phyloP scores from a whole-genome alignment of 345 rosid species.

The sweet orange (Citrus sinensis) region DVS_A1.0 CM039163.1:43897501-43898000 shows the following conservation, averaged over 20 bases:
- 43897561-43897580: slow-evolving; percentile 2
- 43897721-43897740: slow-evolving; percentile 53
- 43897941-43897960: background rate
- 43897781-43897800: slow-evolving; percentile 20
- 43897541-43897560: slow-evolving; percentile 27
- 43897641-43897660: slow-evolving; percentile 1
- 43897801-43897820: slow-evolving; percentile 15
- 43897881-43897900: slow-evolving; percentile 9
- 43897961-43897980: background rate
- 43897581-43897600: slow-evolving; percentile 12
- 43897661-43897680: slow-evolving; percentile 4
- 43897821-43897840: slow-evolving; percentile 21
- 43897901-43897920: slow-evolving; percentile 12
- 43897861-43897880: slow-evolving; percentile 4
- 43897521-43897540: slow-evolving; percentile 26
- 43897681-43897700: slow-evolving; percentile 4
- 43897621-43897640: slow-evolving; percentile 13
- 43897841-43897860: slow-evolving; percentile 14
- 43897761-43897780: slow-evolving; percentile 24
- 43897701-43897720: slow-evolving; percentile 21
- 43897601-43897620: slow-evolving; percentile 15
- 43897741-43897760: slow-evolving; percentile 21
- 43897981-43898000: background rate
- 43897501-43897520: background rate
- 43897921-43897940: background rate